These are phyloP conservation scores for Fusarium coicis DNA, from an alignment of 2,329 filamentous ascomycete species.

Conservation along the genomic window DNA sequence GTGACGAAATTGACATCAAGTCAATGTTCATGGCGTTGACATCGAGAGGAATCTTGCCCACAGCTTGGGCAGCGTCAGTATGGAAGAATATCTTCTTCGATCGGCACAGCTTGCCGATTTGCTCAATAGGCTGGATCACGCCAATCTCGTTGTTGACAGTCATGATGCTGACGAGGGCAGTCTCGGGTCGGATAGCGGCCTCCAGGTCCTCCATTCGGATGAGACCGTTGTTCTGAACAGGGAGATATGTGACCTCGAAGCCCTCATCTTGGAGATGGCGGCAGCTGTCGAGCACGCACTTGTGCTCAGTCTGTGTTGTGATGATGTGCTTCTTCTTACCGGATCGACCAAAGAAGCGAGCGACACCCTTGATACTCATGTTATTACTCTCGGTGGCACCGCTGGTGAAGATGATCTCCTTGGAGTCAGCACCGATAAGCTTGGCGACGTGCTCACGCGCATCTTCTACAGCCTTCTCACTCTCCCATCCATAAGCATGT, in stretches of 20 bases:
- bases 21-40: constrained; percentile 99
- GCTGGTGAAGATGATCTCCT: constrained; percentile 99
- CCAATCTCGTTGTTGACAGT: constrained; percentile 99
- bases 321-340: constrained; percentile 99
- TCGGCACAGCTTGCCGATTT: constrained; percentile 93
- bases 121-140: constrained; percentile 94
- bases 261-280: constrained; percentile 96
- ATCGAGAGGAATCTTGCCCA: constrained; percentile 97
- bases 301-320: constrained; percentile 97
- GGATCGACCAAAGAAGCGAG: constrained; percentile 89
- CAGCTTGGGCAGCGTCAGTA: constrained; percentile 94
- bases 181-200: constrained; percentile 90
- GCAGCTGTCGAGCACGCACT: constrained; percentile 97
- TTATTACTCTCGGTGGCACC: constrained; percentile 99
- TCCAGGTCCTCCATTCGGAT: constrained; percentile 86
- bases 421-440: constrained; percentile 92
- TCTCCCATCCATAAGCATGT: constrained; percentile 99
- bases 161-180: constrained; percentile 95
- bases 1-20: constrained; percentile 97
- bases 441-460: constrained; percentile 85
- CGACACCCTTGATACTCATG: constrained; percentile 99
- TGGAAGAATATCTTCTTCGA: constrained; percentile 97
- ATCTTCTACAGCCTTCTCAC: constrained; percentile 90
- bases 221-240: constrained; percentile 87
- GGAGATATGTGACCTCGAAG: constrained; percentile 95